A percentile compares a stretch with the other conserved stretches of the same genome.
Evolutionary conservation across 176 grass and related monocot species (phyloP).

Genomic region (Hyparrhenia diplandra): DNA sequence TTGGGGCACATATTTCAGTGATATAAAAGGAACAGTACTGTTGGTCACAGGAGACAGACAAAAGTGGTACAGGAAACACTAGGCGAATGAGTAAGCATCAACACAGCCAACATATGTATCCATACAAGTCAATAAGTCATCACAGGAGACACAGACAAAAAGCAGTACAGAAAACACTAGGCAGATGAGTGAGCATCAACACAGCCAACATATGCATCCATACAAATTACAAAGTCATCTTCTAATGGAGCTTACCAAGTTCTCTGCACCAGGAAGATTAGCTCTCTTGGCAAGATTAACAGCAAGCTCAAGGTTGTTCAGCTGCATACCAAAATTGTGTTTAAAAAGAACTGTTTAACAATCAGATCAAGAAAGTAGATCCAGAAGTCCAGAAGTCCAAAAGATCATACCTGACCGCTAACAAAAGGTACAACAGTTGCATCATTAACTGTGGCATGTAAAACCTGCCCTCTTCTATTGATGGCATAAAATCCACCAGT

Average conservation of each 20-base stretch:
- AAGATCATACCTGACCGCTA: slow-evolving; percentile 68
- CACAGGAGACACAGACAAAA: neutral
- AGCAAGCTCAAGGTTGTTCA: slow-evolving; percentile 98
- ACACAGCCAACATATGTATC: neutral
- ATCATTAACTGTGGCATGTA: slow-evolving; percentile 96
- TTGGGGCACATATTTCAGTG: neutral
- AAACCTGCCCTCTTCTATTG: slow-evolving; percentile 93
- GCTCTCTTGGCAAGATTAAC: slow-evolving; percentile 99
- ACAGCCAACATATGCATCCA: neutral
- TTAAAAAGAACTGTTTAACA: neutral
- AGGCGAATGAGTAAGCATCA: neutral
- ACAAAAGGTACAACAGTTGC: slow-evolving; percentile 86
- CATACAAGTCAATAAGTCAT: neutral
- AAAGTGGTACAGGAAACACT: neutral
- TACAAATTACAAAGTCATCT: neutral
- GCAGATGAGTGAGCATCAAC: neutral
- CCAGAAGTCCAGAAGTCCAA: neutral
- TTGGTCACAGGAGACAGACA: neutral
- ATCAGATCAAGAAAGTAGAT: neutral
- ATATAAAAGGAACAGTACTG: neutral
- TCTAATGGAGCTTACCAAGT: slow-evolving; percentile 53
- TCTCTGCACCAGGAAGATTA: slow-evolving; percentile 97
- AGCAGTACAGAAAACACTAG: neutral
- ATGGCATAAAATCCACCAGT: slow-evolving; percentile 96
- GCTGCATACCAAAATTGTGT: slow-evolving; percentile 34